Conservation (phyloP, 495 filamentous ascomycete species). For the Neurospora discreta region DNA sequence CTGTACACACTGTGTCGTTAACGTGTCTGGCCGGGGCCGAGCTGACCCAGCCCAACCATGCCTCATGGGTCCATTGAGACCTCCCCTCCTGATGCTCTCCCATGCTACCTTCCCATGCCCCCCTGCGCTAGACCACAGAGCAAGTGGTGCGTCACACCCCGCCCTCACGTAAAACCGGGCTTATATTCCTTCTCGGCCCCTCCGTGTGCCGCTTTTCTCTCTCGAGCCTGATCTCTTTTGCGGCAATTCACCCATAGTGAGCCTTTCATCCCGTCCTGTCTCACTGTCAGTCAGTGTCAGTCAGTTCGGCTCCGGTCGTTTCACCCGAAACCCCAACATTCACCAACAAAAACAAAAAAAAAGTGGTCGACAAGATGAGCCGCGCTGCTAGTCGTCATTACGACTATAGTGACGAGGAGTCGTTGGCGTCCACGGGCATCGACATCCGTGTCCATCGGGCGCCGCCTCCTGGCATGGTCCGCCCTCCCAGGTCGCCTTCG, state of each 20-base stretch:
- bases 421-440: conserved; percentile 11
- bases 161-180: conserved; percentile 10
- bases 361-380: background rate
- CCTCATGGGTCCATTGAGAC: background rate
- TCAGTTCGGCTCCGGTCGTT: background rate
- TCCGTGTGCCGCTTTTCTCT: conserved; percentile 7
- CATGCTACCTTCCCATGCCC: background rate
- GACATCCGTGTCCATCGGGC: conserved; percentile 32
- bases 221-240: conserved; percentile 2
- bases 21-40: background rate
- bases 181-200: conserved; percentile 26
- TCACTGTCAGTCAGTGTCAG: background rate
- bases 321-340: background rate
- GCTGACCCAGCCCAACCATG: background rate
- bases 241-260: background rate
- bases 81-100: background rate
- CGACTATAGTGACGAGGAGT: conserved; percentile 20
- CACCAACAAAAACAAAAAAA: too few relatives aligned
- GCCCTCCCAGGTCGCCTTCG: conserved; percentile 7
- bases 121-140: conserved; percentile 11
- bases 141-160: conserved; percentile 28
- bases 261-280: background rate
- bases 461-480: conserved; percentile 13
- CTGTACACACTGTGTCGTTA: background rate
- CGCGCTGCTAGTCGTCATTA: conserved; percentile 7